Evolutionary conservation across 208 protist genomes (phyloP), one percentile per base, ranked within the genome.

Genomic region (Trypanosoma conorhini): DNA sequence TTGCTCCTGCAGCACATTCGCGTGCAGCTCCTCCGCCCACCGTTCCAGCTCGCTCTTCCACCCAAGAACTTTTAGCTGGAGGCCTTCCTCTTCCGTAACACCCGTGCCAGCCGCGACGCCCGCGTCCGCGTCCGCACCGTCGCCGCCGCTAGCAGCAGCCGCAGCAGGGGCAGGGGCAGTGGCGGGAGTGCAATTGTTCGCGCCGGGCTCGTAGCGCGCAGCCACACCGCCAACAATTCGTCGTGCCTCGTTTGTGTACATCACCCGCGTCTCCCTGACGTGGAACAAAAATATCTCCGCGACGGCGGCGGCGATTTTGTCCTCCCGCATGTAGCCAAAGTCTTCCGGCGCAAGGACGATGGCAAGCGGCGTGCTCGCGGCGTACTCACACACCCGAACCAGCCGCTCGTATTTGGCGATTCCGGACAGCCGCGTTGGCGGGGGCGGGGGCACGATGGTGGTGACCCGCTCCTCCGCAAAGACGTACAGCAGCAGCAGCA

Each of bases 291-390:
- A 77, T 50, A 77, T 46, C 33, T 77, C 72, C 5, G 72, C 64
- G 10, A 77, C n/a, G 13, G 72, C 44, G 40, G 74, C 69, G 26
- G 82, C 70, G 38, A 95, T 85, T 33, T 85, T 82, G 59, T 95
- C 90, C 70, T 95, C 90, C 12, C 83, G 79, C 63, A 79, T 48
- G 15, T 82, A 67, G 12, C 74, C 24, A 64, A 95, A 87, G 79
- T 95, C 90, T 5, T 80, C 73, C 3, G 84, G 81, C 13, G 77
- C 66, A 22, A 93, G 60, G 12, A 75, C 38, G 51, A 82, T 71
- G 46, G 77, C 66, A 64, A 95, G 78, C 22, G 75, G 70, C 38
- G 67, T 76, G 74, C 44, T 57, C 67, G 66, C 28, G 72, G 65
- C 76, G 84, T 62, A 81, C 26, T 81, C 74, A 28, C 75, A 72